Evolutionary conservation across 306 rosid genomes (phyloP).

Genomic region (Cucurbita maxima): DNA sequence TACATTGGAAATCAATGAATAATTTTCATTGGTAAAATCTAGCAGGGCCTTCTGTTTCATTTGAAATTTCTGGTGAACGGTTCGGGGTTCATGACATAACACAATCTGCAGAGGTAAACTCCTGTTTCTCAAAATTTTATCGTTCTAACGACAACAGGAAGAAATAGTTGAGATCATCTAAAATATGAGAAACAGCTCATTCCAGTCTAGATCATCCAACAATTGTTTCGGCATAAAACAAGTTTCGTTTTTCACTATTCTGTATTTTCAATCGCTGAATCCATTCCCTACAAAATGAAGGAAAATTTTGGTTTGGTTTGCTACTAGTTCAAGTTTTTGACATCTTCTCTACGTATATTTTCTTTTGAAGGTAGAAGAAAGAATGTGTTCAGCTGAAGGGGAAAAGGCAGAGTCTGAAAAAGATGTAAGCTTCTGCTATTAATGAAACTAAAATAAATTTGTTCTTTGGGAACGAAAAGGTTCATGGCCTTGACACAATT

Average conservation of each 20-base stretch:
- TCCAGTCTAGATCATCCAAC: background rate
- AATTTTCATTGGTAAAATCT: background rate
- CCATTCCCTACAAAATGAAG: background rate
- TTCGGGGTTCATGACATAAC: conserved; percentile 14
- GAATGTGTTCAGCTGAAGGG: conserved; percentile 14
- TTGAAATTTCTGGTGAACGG: conserved; percentile 5
- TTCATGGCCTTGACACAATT: background rate
- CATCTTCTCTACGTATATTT: background rate
- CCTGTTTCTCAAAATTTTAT: background rate
- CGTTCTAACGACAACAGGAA: background rate
- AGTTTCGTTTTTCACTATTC: background rate
- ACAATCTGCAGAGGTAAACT: conserved; percentile 47
- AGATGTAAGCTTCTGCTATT: conserved; percentile 14
- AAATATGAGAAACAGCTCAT: too few species aligned
- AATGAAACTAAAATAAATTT: background rate
- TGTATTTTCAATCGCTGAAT: background rate
- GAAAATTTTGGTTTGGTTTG: background rate
- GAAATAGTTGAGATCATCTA: background rate
- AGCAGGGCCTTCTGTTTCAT: conserved; percentile 35
- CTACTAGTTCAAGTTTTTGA: background rate
- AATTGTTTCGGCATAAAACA: background rate
- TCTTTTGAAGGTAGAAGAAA: conserved; percentile 17
- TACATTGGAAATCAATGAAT: background rate
- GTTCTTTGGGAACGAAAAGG: background rate
- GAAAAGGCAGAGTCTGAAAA: conserved; percentile 15